Evolutionary conservation across 2,329 filamentous ascomycete genomes (phyloP).

Genomic region (Epichloe festucae): DNA sequence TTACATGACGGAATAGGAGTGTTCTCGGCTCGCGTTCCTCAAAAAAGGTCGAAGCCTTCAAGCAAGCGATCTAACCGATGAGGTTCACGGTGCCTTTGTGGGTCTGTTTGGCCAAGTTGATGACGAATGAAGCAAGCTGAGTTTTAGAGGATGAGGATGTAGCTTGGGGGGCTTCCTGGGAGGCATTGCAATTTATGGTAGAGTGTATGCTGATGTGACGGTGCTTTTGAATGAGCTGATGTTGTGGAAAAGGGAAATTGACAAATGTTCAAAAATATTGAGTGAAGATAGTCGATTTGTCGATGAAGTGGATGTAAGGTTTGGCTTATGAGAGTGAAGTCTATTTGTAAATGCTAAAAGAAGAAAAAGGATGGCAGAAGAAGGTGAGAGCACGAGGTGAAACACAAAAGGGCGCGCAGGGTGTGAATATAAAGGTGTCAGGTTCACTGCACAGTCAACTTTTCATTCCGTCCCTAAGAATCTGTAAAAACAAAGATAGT

Average conservation of each 20-base stretch:
- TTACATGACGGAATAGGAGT: constrained; percentile 39
- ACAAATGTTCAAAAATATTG: background rate
- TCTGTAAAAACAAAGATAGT: too few species aligned
- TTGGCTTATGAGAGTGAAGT: too few species aligned
- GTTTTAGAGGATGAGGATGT: constrained; percentile 14
- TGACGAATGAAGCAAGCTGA: constrained; percentile 22
- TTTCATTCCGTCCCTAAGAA: too few species aligned
- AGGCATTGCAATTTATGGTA: background rate
- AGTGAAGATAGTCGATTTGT: too few species aligned
- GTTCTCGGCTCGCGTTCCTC: constrained; percentile 72
- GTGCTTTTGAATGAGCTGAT: background rate
- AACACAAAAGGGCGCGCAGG: too few species aligned
- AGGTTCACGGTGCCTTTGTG: constrained; percentile 73
- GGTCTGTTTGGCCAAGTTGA: constrained; percentile 64
- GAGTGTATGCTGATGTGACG: too few species aligned
- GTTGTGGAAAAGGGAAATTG: background rate
- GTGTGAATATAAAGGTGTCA: too few species aligned
- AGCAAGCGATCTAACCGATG: constrained; percentile 83
- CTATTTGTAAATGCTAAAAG: too few species aligned
- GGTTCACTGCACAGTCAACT: too few species aligned
- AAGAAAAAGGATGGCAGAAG: too few species aligned
- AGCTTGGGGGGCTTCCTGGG: background rate
- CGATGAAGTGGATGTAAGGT: too few species aligned
- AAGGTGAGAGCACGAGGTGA: too few species aligned
- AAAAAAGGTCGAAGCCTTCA: constrained; percentile 81